Evolutionary conservation across 352 stramenopile genomes (phyloP).

Genomic region (Globisporangium emineosum): DNA sequence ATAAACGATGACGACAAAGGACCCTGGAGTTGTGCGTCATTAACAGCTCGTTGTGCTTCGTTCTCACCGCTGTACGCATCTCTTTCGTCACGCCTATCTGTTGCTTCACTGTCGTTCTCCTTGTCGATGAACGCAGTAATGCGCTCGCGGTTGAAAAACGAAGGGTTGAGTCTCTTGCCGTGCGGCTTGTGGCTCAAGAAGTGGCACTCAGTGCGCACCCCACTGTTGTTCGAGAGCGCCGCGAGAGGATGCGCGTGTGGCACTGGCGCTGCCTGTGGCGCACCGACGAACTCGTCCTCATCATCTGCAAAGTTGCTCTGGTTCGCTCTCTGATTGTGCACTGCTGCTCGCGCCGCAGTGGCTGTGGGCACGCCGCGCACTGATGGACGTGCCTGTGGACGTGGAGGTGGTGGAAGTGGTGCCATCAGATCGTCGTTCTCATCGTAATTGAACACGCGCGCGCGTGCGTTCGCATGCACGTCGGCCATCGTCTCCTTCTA

Average conservation of each 20-base stretch:
- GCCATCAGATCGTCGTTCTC: constrained; percentile 37
- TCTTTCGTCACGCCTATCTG: not conserved
- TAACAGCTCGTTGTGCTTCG: not conserved
- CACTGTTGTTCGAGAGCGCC: constrained; percentile 20
- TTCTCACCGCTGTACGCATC: not conserved
- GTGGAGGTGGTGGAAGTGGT: constrained; percentile 49
- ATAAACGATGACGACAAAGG: not conserved
- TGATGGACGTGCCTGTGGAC: constrained; percentile 30
- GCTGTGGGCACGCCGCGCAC: constrained; percentile 9
- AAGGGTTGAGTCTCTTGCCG: constrained; percentile 44
- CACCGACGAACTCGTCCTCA: constrained; percentile 14
- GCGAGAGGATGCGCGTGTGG: constrained; percentile 58
- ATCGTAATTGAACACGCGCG: constrained; percentile 12
- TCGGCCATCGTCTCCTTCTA: not conserved
- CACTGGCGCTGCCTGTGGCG: constrained; percentile 34
- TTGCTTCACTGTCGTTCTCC: constrained; percentile 7
- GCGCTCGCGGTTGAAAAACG: constrained; percentile 48
- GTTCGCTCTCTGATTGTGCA: not conserved
- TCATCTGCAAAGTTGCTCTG: constrained; percentile 19
- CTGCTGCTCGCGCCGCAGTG: not conserved
- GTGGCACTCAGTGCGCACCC: constrained; percentile 17
- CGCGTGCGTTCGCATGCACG: constrained; percentile 8
- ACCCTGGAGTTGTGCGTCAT: not conserved
- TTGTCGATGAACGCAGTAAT: constrained; percentile 33
- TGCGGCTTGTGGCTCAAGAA: constrained; percentile 10